Conservation (phyloP, 306 rosid genomes). For the Acacia melanoxylon region DNA sequence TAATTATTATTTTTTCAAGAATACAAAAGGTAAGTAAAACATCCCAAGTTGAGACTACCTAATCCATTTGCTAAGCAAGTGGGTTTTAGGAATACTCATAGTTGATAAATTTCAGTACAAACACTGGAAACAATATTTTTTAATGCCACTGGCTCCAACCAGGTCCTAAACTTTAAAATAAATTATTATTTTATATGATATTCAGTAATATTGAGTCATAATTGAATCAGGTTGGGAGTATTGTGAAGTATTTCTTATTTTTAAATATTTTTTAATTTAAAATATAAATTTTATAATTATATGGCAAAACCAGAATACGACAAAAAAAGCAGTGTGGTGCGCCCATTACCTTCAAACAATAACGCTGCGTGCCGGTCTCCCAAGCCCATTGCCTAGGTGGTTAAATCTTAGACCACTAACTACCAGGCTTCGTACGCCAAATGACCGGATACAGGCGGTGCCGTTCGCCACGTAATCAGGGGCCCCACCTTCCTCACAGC, state of each 20-base stretch:
- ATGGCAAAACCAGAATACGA: too few species aligned
- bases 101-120: too few species aligned
- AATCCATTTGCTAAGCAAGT: neutral
- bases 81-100: neutral
- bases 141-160: neutral
- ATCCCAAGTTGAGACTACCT: neutral
- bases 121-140: too few species aligned
- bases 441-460: constrained; percentile 38
- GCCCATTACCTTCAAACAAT: neutral
- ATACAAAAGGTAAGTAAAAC: neutral
- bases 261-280: too few species aligned
- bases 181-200: too few species aligned
- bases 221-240: too few species aligned
- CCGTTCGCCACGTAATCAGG: constrained; percentile 21
- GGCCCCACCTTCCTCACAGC: constrained; percentile 56
- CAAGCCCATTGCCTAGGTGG: constrained; percentile 12
- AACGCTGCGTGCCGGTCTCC: constrained; percentile 31
- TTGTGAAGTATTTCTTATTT: too few species aligned
- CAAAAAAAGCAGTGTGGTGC: neutral
- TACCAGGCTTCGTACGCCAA: neutral
- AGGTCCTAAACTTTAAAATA: too few species aligned
- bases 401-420: constrained; percentile 4
- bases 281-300: too few species aligned
- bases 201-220: too few species aligned
- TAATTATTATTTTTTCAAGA: neutral